phyloP scores from a whole-genome alignment of 305 asterid species.

The Fraxinus latifolia region DNA sequence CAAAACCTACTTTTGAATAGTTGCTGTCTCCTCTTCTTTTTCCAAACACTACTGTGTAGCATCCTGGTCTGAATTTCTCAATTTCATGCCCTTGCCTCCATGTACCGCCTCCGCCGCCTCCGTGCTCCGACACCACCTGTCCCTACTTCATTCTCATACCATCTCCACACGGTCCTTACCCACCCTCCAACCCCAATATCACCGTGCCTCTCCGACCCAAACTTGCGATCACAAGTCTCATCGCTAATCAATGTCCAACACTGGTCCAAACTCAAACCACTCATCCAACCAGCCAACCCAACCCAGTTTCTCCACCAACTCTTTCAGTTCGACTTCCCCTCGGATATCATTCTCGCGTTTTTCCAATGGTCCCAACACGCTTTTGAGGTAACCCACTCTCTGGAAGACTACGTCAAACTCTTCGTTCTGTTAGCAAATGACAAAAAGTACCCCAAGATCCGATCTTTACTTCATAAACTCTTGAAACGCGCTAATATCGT shows the following conservation, averaged over 20 bases:
- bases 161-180: conserved; percentile 17
- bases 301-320: conserved; percentile 39
- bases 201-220: conserved; percentile 21
- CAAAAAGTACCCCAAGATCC: conserved; percentile 54
- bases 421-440: conserved; percentile 51
- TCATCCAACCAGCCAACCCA: conserved; percentile 34
- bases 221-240: conserved; percentile 26
- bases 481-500: conserved; percentile 34
- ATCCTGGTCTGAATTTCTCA: background rate
- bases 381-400: conserved; percentile 40
- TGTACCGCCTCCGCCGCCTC: conserved; percentile 27
- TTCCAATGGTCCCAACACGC: conserved; percentile 52
- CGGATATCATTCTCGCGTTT: conserved; percentile 32
- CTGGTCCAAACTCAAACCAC: conserved; percentile 45
- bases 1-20: background rate
- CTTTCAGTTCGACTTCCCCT: conserved; percentile 32
- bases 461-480: conserved; percentile 54
- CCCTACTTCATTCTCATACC: background rate
- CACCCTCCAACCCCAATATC: background rate
- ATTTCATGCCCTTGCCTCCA: conserved; percentile 6
- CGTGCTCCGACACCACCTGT: conserved; percentile 25
- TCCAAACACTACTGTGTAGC: background rate
- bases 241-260: conserved; percentile 39
- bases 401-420: conserved; percentile 43
- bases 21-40: background rate